Conservation (phyloP, 2,329 filamentous ascomycete species). For the Ploettnerulaceae sp. region DNA sequence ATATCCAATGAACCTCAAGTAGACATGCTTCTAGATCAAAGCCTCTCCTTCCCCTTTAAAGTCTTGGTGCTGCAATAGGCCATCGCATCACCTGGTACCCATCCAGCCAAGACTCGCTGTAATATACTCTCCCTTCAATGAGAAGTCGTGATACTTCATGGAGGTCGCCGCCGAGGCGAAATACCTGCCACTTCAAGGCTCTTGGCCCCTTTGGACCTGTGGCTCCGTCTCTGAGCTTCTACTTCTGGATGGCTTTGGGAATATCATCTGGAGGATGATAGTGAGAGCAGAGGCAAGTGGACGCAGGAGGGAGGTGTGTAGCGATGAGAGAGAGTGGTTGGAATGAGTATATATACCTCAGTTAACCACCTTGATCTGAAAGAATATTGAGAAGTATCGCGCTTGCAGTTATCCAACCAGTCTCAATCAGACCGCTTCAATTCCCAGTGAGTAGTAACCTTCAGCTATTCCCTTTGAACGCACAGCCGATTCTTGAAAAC, state of each 20-base stretch:
- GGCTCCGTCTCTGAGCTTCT: neutral
- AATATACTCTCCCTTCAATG: neutral
- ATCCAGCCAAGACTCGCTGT: neutral
- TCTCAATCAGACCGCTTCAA: neutral
- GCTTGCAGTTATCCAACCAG: conserved; percentile 2
- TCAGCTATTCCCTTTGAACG: neutral
- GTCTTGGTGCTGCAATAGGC: conserved; percentile 1
- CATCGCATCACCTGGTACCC: neutral
- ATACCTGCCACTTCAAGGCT: conserved; percentile 4
- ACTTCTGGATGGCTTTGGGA: neutral
- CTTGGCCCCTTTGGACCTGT: conserved; percentile 7
- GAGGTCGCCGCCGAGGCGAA: neutral
- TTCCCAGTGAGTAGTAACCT: neutral
- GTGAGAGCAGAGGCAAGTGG: neutral
- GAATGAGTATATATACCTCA: conserved; percentile 1
- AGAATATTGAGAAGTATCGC: neutral
- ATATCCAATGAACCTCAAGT: neutral
- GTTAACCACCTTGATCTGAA: conserved; percentile 7
- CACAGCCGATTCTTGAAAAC: too few relatives aligned
- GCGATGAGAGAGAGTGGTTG: neutral
- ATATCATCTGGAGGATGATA: neutral
- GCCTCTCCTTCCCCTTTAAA: conserved; percentile 1
- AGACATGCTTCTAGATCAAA: conserved; percentile 4
- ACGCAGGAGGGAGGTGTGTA: neutral
- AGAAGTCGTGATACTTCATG: neutral